These are phyloP conservation scores for Phlebiopsis gigantea DNA, from an alignment of 768 basidiomycete species.

Conservation along the genomic window DNA sequence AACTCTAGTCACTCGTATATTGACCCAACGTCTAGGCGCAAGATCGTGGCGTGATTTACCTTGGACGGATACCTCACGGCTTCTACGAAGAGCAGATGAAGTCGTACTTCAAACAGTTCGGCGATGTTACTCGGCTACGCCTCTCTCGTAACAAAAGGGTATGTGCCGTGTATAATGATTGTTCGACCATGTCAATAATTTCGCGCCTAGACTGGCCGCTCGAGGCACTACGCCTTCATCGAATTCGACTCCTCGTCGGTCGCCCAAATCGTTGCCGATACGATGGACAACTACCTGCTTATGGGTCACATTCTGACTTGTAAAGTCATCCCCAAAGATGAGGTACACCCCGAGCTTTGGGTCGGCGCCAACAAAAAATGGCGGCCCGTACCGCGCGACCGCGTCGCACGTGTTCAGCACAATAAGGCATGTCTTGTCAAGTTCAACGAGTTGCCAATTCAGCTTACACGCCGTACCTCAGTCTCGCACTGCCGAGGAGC, in stretches of 20 bases:
- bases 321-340: conserved; percentile 81
- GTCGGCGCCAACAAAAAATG: conserved; percentile 95
- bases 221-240: conserved; percentile 96
- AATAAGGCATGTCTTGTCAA: conserved; percentile 59
- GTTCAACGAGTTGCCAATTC: background rate
- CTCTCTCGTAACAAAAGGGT: conserved; percentile 94
- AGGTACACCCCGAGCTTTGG: conserved; percentile 94
- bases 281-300: conserved; percentile 98
- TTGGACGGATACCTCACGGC: conserved; percentile 92
- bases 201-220: conserved; percentile 71
- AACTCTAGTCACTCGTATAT: background rate
- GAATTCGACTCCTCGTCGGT: conserved; percentile 89
- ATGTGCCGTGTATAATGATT: background rate
- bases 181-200: background rate
- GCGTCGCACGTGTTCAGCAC: conserved; percentile 65
- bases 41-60: conserved; percentile 80
- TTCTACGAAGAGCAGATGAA: conserved; percentile 95
- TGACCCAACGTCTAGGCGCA: conserved; percentile 41
- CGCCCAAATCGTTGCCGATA: conserved; percentile 93
- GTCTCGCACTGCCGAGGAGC: conserved; percentile 72
- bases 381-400: conserved; percentile 67
- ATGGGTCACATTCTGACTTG: conserved; percentile 92
- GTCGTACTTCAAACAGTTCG: conserved; percentile 93
- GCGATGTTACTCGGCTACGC: conserved; percentile 80
- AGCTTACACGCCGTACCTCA: conserved; percentile 23